Percentiles rank a stretch among this genome's conserved stretches.
Conservation (phyloP, 148 eudicot species). For the Euryodendron excelsum region DNA sequence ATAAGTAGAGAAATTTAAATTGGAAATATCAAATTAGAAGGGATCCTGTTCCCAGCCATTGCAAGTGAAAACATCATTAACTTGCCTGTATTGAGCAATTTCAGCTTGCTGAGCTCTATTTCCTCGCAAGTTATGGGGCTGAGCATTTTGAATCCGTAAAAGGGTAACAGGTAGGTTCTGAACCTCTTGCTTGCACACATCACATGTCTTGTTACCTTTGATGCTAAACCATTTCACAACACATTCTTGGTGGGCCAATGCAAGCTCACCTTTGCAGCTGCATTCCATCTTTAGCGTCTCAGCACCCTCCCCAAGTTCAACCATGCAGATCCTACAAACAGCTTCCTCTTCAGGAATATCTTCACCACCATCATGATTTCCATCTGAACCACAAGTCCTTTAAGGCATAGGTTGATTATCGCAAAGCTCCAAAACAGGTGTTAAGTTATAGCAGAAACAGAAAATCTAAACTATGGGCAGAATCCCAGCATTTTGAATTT, state of each 20-base stretch:
- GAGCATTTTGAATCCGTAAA: slow-evolving; percentile 61
- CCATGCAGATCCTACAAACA: slow-evolving; percentile 90
- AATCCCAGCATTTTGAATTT: neutral
- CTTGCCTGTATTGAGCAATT: slow-evolving; percentile 63
- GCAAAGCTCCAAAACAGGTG: neutral
- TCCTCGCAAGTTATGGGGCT: slow-evolving; percentile 27
- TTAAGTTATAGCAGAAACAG: slow-evolving; percentile 3
- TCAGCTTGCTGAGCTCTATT: slow-evolving; percentile 42
- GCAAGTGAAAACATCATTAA: slow-evolving; percentile 12
- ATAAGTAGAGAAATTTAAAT: neutral
- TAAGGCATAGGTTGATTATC: slow-evolving; percentile 30
- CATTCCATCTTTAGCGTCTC: slow-evolving; percentile 95
- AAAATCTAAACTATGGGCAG: neutral
- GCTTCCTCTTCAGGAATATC: slow-evolving; percentile 92
- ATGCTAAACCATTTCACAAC: slow-evolving; percentile 97
- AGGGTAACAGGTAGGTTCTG: slow-evolving; percentile 88
- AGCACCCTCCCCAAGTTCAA: slow-evolving; percentile 79
- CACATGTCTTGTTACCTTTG: slow-evolving; percentile 93
- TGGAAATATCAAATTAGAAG: neutral
- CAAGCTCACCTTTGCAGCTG: slow-evolving; percentile 94
- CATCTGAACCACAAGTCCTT: slow-evolving; percentile 43
- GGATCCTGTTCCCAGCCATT: neutral
- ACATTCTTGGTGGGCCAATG: slow-evolving; percentile 90
- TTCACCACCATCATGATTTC: slow-evolving; percentile 51
- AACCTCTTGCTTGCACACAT: slow-evolving; percentile 89